Percentiles rank a stretch among this genome's conserved stretches.
phyloP scores from a whole-genome alignment of 2,329 filamentous ascomycete genomes.

The Aspergillus hortae region DNA sequence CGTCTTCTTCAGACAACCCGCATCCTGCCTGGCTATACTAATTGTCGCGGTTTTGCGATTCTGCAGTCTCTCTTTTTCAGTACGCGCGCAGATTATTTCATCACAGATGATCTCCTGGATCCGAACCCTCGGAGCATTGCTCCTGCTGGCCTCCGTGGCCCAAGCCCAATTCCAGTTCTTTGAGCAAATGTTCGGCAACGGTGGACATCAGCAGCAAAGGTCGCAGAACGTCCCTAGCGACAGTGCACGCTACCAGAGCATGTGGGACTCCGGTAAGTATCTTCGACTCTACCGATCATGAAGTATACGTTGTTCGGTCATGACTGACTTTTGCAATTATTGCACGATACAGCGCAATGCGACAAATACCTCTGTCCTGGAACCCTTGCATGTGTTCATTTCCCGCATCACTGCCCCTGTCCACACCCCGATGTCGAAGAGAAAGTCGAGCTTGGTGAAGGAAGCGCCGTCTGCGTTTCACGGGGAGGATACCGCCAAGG shows the following conservation, averaged over 20 bases:
- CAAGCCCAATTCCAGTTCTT: constrained; percentile 94
- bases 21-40: not conserved
- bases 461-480: constrained; percentile 47
- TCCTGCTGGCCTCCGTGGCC: constrained; percentile 57
- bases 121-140: constrained; percentile 42
- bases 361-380: constrained; percentile 92
- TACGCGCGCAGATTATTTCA: constrained; percentile 21
- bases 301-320: not conserved
- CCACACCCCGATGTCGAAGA: constrained; percentile 72
- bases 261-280: constrained; percentile 62
- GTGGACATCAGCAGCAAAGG: constrained; percentile 54
- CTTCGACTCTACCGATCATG: not conserved
- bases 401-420: constrained; percentile 96
- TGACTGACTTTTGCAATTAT: constrained; percentile 3
- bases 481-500: constrained; percentile 47
- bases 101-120: constrained; percentile 13
- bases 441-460: constrained; percentile 62
- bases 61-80: not conserved
- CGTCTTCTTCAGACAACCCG: too few species aligned
- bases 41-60: not conserved
- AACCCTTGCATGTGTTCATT: constrained; percentile 90
- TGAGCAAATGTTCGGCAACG: constrained; percentile 84
- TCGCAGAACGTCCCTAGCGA: constrained; percentile 80
- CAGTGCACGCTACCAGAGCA: constrained; percentile 70
- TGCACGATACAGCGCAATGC: constrained; percentile 63